Percentiles rank a stretch among this genome's conserved stretches.
Evolutionary conservation across 331 rosid species (phyloP).

Genomic region (Pyrus hybrid): DNA sequence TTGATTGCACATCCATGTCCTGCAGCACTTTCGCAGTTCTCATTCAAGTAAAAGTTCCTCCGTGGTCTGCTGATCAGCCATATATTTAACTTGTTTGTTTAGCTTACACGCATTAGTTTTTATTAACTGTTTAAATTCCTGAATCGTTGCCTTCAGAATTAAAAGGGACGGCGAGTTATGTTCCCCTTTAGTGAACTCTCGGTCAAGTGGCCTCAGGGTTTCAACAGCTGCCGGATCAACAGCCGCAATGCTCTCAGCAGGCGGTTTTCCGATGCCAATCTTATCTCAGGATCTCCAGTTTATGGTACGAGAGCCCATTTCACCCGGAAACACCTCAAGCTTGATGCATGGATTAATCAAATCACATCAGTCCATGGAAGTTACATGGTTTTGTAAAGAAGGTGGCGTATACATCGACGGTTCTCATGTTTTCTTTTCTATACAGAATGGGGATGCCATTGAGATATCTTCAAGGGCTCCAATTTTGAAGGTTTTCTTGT

Average conservation of each 20-base stretch:
- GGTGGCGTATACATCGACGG: constrained; percentile 74
- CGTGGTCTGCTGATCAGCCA: background rate
- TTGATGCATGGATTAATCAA: constrained; percentile 53
- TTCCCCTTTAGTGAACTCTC: constrained; percentile 49
- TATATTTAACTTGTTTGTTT: background rate
- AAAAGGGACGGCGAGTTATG: constrained; percentile 30
- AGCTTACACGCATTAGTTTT: background rate
- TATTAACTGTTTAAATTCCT: no score
- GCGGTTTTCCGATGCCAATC: constrained; percentile 72
- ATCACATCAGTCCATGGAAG: constrained; percentile 39
- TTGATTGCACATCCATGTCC: constrained; percentile 85
- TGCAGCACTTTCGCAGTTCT: constrained; percentile 69
- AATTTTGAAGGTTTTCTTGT: constrained; percentile 58
- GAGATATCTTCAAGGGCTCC: constrained; percentile 70
- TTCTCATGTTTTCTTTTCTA: constrained; percentile 41
- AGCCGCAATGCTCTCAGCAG: constrained; percentile 91
- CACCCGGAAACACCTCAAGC: constrained; percentile 30
- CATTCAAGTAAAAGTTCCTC: constrained; percentile 51
- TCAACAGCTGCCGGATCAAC: constrained; percentile 94
- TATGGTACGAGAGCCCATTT: constrained; percentile 87
- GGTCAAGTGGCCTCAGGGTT: constrained; percentile 89
- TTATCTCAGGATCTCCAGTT: constrained; percentile 71
- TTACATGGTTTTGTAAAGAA: constrained; percentile 50
- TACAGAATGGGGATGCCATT: constrained; percentile 56
- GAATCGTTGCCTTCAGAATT: constrained; percentile 44